phyloP scores from a whole-genome alignment of 805 yeast species.

The Ogataea salicorniae region DNA sequence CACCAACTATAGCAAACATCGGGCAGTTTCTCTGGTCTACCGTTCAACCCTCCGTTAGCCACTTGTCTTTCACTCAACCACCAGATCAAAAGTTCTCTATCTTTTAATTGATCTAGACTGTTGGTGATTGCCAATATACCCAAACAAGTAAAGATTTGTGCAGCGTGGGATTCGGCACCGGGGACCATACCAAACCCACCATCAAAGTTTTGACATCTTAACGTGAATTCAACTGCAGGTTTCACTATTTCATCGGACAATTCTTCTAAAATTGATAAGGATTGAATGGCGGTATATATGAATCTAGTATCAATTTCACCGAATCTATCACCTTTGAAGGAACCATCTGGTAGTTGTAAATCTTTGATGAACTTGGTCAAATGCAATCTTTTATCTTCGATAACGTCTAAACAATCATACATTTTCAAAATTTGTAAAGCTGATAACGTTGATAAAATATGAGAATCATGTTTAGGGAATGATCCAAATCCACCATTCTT shows the following conservation, averaged over 20 bases:
- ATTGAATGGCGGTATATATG: constrained; percentile 74
- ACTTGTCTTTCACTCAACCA: constrained; percentile 94
- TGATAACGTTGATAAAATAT: constrained; percentile 75
- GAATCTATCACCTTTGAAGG: constrained; percentile 83
- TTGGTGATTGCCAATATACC: constrained; percentile 72
- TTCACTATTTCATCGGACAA: constrained; percentile 43
- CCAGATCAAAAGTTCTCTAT: constrained; percentile 53
- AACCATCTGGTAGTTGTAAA: constrained; percentile 58
- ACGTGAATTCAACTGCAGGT: constrained; percentile 61
- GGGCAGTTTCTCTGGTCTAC: constrained; percentile 91
- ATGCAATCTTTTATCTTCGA: constrained; percentile 21
- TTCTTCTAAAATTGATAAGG: constrained; percentile 63
- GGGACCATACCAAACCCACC: constrained; percentile 95
- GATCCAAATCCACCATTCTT: constrained; percentile 82
- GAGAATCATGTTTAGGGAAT: constrained; percentile 85
- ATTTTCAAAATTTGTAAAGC: constrained; percentile 77
- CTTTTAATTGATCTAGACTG: constrained; percentile 42
- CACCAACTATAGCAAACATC: constrained; percentile 99
- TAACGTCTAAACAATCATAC: constrained; percentile 50
- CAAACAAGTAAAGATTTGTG: constrained; percentile 82
- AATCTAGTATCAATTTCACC: constrained; percentile 94
- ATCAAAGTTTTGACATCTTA: constrained; percentile 79
- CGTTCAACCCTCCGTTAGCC: constrained; percentile 85
- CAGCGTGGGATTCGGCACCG: constrained; percentile 93
- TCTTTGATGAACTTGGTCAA: constrained; percentile 35